Percentiles rank a stretch among this genome's conserved stretches.
These are phyloP conservation scores for Suillus americanus DNA, from an alignment of 768 basidiomycete genomes.

Conservation along the genomic window DNA sequence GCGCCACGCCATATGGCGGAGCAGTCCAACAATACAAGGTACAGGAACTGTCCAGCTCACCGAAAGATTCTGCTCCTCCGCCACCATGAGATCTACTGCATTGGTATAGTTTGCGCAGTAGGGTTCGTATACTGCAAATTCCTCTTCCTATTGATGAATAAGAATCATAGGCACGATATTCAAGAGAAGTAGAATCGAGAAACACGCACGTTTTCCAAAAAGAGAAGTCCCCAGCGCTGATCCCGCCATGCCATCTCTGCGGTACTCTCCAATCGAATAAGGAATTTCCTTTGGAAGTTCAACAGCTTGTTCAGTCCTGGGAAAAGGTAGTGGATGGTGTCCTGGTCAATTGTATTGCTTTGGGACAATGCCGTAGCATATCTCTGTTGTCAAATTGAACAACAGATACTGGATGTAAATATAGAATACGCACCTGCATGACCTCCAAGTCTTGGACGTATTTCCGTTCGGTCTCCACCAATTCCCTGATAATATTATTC, in stretches of 20 bases:
- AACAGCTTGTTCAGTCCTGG: slow-evolving; percentile 92
- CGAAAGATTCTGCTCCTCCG: slow-evolving; percentile 81
- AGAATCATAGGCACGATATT: slow-evolving; percentile 10
- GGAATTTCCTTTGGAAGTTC: slow-evolving; percentile 94
- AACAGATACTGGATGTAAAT: slow-evolving; percentile 7
- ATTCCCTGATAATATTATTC: slow-evolving; percentile 81
- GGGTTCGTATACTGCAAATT: slow-evolving; percentile 94
- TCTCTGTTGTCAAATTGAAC: slow-evolving; percentile 52
- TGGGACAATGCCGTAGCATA: slow-evolving; percentile 84
- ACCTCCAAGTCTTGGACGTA: slow-evolving; percentile 96
- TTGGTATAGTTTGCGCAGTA: slow-evolving; percentile 95
- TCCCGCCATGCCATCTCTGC: slow-evolving; percentile 81
- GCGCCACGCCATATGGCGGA: slow-evolving; percentile 25
- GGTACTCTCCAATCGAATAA: slow-evolving; percentile 85
- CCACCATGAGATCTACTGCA: slow-evolving; percentile 81
- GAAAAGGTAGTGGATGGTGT: slow-evolving; percentile 95
- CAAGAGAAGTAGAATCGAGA: slow-evolving; percentile 24
- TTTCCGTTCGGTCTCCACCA: slow-evolving; percentile 93
- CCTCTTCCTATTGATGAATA: slow-evolving; percentile 75
- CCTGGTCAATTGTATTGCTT: slow-evolving; percentile 85
- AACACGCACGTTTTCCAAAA: slow-evolving; percentile 75
- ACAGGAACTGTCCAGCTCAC: slow-evolving; percentile 48
- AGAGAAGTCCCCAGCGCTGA: slow-evolving; percentile 86
- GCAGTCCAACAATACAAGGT: background rate
- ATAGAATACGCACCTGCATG: slow-evolving; percentile 71